Conservation (phyloP, 2,329 filamentous ascomycete genomes). For the Leptographium radiaticola region DNA sequence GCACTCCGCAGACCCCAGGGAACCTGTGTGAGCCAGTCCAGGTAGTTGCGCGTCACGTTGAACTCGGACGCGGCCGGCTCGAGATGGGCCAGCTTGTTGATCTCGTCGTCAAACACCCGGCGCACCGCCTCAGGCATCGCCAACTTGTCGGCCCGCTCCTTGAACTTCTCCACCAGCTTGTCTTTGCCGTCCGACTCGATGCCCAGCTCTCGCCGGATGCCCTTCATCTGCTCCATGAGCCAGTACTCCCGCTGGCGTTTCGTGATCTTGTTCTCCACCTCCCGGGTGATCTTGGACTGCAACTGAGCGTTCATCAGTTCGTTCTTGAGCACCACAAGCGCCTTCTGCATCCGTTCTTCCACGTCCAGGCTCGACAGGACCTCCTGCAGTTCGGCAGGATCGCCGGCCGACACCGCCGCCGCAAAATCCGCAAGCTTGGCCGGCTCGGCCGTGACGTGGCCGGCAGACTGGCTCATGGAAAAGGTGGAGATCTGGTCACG, state of each 20-base stretch:
- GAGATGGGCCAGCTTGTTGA: conserved; percentile 91
- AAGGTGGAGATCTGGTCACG: conserved; percentile 96
- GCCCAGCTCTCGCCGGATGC: conserved; percentile 85
- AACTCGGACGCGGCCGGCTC: conserved; percentile 96
- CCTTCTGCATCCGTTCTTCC: conserved; percentile 84
- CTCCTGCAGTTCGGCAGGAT: conserved; percentile 83
- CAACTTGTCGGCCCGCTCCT: conserved; percentile 82
- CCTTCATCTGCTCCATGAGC: conserved; percentile 99
- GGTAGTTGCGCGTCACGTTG: conserved; percentile 94
- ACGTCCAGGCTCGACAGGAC: conserved; percentile 81
- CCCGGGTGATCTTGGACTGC: conserved; percentile 94
- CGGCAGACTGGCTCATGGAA: conserved; percentile 85
- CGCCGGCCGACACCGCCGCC: conserved; percentile 88
- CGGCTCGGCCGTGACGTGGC: conserved; percentile 89
- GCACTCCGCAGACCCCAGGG: conserved; percentile 92
- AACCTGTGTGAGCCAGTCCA: conserved; percentile 97
- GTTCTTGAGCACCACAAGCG: conserved; percentile 86
- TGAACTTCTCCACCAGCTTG: conserved; percentile 94
- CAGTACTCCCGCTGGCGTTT: conserved; percentile 97
- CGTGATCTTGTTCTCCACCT: conserved; percentile 93
- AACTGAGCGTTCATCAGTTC: conserved; percentile 97
- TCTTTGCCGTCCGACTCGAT: conserved; percentile 98
- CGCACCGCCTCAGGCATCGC: conserved; percentile 95
- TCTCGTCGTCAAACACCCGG: conserved; percentile 95
- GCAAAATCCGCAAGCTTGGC: conserved; percentile 95